A percentile compares a stretch with the other conserved stretches of the same genome.
phyloP scores from a whole-genome alignment of 2,329 filamentous ascomycete species.

The Penicillium sp. region DNA sequence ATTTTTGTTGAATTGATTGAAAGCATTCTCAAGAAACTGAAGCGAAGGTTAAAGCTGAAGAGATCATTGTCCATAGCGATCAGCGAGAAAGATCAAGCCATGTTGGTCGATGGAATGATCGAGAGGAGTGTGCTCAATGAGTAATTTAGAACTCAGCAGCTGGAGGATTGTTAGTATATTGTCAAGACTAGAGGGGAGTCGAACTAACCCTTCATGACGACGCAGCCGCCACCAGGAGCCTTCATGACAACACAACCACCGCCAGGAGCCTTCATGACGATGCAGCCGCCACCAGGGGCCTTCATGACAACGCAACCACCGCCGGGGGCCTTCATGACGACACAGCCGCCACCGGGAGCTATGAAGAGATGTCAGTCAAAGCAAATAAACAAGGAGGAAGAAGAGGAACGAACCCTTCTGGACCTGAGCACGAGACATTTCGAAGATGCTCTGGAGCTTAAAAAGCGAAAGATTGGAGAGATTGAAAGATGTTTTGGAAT shows the following conservation, averaged over 20 bases:
- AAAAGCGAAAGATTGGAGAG: constrained; percentile 16
- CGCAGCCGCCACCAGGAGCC: constrained; percentile 19
- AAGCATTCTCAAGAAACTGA: neutral
- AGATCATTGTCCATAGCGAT: constrained; percentile 1
- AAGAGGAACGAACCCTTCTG: constrained; percentile 24
- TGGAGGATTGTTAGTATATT: neutral
- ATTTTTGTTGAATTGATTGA: constrained; percentile 6
- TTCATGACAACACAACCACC: constrained; percentile 6
- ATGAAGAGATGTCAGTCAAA: constrained; percentile 14
- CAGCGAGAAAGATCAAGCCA: constrained; percentile 1
- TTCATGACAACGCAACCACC: constrained; percentile 9
- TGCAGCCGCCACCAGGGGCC: neutral
- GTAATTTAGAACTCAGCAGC: constrained; percentile 5
- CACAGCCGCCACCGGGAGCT: constrained; percentile 32
- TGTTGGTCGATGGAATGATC: neutral
- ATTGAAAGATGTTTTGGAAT: constrained; percentile 12
- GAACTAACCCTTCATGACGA: constrained; percentile 5
- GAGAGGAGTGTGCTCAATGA: neutral
- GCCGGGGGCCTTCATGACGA: constrained; percentile 24
- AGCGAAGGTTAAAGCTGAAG: neutral
- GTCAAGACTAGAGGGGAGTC: neutral
- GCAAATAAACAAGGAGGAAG: neutral
- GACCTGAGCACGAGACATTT: constrained; percentile 29
- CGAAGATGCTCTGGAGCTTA: constrained; percentile 20
- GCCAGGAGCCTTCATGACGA: constrained; percentile 6